Evolutionary conservation across 2,329 filamentous ascomycete genomes (phyloP).

Genomic region (Neurospora sp.): DNA sequence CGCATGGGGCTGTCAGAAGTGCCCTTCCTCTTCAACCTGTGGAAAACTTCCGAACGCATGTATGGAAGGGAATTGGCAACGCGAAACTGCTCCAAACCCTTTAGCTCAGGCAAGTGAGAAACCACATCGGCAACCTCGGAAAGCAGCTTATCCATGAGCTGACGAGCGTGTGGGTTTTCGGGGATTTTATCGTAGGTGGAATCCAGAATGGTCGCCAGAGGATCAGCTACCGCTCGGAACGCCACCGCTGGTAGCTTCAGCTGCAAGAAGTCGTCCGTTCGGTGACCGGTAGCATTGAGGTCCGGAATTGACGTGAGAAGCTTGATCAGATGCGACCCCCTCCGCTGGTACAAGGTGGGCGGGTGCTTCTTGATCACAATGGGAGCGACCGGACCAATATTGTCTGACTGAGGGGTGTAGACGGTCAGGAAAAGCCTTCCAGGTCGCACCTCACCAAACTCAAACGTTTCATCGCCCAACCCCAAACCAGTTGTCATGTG

Average conservation of each 20-base stretch:
- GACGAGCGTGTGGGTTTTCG: conserved; percentile 54
- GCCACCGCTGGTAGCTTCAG: conserved; percentile 72
- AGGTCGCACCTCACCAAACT: conserved; percentile 27
- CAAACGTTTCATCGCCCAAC: conserved; percentile 28
- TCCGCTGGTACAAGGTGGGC: conserved; percentile 16
- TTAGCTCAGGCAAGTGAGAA: conserved; percentile 62
- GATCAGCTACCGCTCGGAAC: conserved; percentile 67
- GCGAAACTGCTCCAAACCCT: conserved; percentile 46
- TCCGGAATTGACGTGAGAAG: conserved; percentile 53
- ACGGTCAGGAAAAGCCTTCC: conserved; percentile 28
- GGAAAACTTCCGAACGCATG: conserved; percentile 45
- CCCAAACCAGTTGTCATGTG: conserved; percentile 41
- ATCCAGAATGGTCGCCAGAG: conserved; percentile 71
- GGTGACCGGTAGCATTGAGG: conserved; percentile 50
- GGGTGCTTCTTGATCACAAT: conserved; percentile 12
- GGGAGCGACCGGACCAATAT: neutral
- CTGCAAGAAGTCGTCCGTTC: conserved; percentile 53
- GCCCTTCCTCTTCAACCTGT: conserved; percentile 47
- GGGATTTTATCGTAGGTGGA: conserved; percentile 63
- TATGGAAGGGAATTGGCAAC: conserved; percentile 43
- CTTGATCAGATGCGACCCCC: conserved; percentile 47
- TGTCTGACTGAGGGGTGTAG: conserved; percentile 3
- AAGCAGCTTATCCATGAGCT: conserved; percentile 61
- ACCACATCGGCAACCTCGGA: conserved; percentile 67
- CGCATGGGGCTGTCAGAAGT: conserved; percentile 54